phyloP scores from a whole-genome alignment of 2,329 filamentous ascomycete species.

The Aureobasidium namibiae region DNA sequence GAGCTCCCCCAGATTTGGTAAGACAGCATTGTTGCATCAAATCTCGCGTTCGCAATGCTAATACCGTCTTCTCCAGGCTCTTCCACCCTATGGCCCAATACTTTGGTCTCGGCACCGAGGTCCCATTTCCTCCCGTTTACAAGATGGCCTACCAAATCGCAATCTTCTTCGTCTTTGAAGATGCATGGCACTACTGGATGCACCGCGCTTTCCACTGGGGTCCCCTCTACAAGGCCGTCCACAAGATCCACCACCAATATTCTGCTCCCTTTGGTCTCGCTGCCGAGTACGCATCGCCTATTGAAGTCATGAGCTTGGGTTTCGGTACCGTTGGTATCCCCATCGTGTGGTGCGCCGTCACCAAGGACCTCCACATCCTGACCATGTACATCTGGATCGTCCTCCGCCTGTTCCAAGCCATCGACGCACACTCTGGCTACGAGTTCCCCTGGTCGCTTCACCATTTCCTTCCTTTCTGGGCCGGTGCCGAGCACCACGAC shows the following conservation, averaged over 20 bases:
- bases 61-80: slow-evolving; percentile 41
- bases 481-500: slow-evolving; percentile 93
- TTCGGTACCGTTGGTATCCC: slow-evolving; percentile 77
- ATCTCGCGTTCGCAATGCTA: background rate
- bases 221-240: slow-evolving; percentile 88
- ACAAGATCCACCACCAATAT: slow-evolving; percentile 99
- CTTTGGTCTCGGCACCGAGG: slow-evolving; percentile 77
- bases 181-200: slow-evolving; percentile 97
- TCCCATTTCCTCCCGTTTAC: slow-evolving; percentile 77
- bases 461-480: slow-evolving; percentile 96
- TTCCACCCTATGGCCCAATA: slow-evolving; percentile 96
- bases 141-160: slow-evolving; percentile 88
- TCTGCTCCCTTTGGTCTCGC: slow-evolving; percentile 94
- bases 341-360: slow-evolving; percentile 74
- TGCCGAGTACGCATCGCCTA: slow-evolving; percentile 94
- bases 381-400: slow-evolving; percentile 99
- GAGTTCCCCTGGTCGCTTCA: slow-evolving; percentile 97
- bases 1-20: slow-evolving; percentile 95
- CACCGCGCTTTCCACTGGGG: slow-evolving; percentile 92
- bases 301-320: slow-evolving; percentile 92
- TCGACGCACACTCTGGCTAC: slow-evolving; percentile 95
- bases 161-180: slow-evolving; percentile 91
- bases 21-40: slow-evolving; percentile 14
- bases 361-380: slow-evolving; percentile 81
- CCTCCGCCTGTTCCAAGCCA: slow-evolving; percentile 88